Conservation (phyloP, 441 rosid species). For the Kokia cookei region DNA sequence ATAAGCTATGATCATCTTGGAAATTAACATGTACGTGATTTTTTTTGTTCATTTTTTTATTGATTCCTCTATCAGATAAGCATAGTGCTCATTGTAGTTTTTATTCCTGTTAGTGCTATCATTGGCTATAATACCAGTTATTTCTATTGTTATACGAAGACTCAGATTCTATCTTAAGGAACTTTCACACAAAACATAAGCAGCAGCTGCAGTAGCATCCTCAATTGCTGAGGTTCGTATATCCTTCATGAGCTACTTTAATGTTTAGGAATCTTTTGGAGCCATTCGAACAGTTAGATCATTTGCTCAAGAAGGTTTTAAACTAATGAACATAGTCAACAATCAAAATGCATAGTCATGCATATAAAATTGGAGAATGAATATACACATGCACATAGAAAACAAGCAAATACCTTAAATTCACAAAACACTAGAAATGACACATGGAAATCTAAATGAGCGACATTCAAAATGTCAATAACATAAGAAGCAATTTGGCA, state of each 20-base stretch:
- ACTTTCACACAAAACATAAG: constrained; percentile 85
- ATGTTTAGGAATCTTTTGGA: constrained; percentile 82
- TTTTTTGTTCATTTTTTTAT: not conserved
- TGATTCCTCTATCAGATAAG: constrained; percentile 6
- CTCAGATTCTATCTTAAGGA: constrained; percentile 85
- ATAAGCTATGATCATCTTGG: constrained; percentile 51
- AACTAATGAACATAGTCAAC: not conserved
- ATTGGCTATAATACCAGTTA: constrained; percentile 68
- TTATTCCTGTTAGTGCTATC: constrained; percentile 56
- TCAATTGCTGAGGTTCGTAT: constrained; percentile 84
- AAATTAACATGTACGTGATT: constrained; percentile 62
- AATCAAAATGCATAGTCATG: not conserved
- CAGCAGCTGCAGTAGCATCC: constrained; percentile 91
- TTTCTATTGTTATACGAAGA: constrained; percentile 64
- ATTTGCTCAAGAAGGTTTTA: constrained; percentile 68
- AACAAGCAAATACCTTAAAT: not conserved
- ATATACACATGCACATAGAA: not conserved
- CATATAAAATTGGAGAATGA: not conserved
- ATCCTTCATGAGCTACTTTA: not conserved
- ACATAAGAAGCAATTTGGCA: not conserved
- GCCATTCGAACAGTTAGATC: constrained; percentile 94
- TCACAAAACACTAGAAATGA: not conserved
- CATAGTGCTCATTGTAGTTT: not conserved
- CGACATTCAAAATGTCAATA: not conserved
- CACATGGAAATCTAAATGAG: not conserved